Evolutionary conservation across 805 yeast species (phyloP), one percentile per base, ranked within the genome.

Genomic region (Komagataella populi): DNA sequence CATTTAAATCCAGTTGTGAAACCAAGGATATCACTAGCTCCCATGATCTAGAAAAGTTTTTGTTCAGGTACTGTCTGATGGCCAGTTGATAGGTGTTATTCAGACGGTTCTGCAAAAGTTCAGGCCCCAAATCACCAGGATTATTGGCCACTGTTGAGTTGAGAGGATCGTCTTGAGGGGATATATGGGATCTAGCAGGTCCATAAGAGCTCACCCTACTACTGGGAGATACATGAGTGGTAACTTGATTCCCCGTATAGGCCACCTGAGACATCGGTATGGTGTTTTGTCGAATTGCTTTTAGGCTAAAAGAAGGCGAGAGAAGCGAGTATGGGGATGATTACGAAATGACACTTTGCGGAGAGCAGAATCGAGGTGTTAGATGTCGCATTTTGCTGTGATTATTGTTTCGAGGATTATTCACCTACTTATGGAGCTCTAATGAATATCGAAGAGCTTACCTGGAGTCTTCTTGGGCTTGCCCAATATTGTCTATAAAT

Each of bases 1-100:
- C 39, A 30, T 30, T 30, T 30, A 30, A 14, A 30, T 30, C 39
- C 39, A 30, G n/a, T 8, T 30, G 39, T 2, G 39, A 30, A 2
- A 65, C 53, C 45, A 63, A 43, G 2, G 63, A 60, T 17, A 46
- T 39, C 6, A 58, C 52, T 5, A 63, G 52, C 14, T 51, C 54
- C 65, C 67, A 65, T 3, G 68, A 59, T 8, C 56, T 51, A 20
- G 50, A 51, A 50, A 66, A 66, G 45, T 61, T 59, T 49, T 65
- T 57, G 50, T 70, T 70, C 45, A 72, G 55, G 53, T 71, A 72
- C 54, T 66, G 67, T 53, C 68, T 69, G 49, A 71, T 67, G 1
- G 76, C 74, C 50, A 70, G 58, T 50, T 71, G 71, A 55, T 64
- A 71, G 44, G 57, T 56, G 48, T 57, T 59, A 17, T 52, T 57